Percentiles rank a stretch among this genome's conserved stretches.
phyloP scores from a whole-genome alignment of 2,329 filamentous ascomycete genomes.

The Calonectria montana region DNA sequence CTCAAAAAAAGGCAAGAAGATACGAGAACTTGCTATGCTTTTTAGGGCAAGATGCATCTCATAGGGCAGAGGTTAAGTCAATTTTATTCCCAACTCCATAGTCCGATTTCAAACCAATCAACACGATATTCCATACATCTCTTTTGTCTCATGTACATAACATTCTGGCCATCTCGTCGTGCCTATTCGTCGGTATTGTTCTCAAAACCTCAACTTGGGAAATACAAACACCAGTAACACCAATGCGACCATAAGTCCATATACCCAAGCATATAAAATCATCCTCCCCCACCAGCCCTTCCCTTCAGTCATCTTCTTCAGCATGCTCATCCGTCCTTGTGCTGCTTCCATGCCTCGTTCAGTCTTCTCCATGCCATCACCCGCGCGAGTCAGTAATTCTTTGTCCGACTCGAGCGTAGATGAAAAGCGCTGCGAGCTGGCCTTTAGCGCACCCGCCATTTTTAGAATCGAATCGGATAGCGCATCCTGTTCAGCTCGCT shows the following conservation, averaged over 20 bases:
- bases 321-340: slow-evolving; percentile 78
- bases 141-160: background rate
- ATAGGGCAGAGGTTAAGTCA: background rate
- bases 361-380: slow-evolving; percentile 81
- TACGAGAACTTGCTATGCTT: background rate
- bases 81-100: slow-evolving; percentile 17
- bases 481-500: slow-evolving; percentile 84
- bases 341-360: slow-evolving; percentile 81
- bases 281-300: slow-evolving; percentile 88
- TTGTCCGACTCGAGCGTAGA: slow-evolving; percentile 78
- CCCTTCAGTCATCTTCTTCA: slow-evolving; percentile 86
- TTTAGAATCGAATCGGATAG: slow-evolving; percentile 84
- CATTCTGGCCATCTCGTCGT: background rate
- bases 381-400: slow-evolving; percentile 76
- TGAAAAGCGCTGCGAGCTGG: slow-evolving; percentile 78
- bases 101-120: background rate
- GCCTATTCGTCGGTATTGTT: background rate
- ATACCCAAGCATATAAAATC: slow-evolving; percentile 86
- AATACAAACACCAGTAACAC: slow-evolving; percentile 85
- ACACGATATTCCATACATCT: slow-evolving; percentile 23
- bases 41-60: background rate
- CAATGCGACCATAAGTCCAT: slow-evolving; percentile 81
- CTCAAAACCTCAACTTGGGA: slow-evolving; percentile 87
- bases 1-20: background rate
- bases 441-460: slow-evolving; percentile 83